Conservation (phyloP, 192 early-diverging fungal species). For the Backusella luteola region DNA sequence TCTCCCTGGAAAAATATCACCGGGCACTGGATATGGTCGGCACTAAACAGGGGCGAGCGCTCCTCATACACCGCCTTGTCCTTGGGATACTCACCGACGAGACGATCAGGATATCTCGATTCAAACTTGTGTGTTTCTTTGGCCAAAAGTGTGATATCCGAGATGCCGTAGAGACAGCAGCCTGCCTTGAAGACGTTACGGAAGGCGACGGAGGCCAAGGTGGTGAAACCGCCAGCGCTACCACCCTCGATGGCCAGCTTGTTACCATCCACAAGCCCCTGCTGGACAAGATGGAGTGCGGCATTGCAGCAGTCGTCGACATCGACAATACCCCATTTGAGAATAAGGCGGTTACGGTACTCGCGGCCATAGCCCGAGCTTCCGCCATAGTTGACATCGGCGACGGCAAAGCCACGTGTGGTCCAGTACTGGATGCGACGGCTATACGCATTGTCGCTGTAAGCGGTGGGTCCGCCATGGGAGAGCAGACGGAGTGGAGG, state of each 20-base stretch:
- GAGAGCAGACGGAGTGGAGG: conserved; percentile 69
- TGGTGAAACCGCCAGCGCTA: conserved; percentile 70
- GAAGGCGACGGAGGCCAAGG: conserved; percentile 64
- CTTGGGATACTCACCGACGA: conserved; percentile 63
- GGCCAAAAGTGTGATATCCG: conserved; percentile 61
- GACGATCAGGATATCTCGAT: conserved; percentile 52
- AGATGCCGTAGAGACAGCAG: conserved; percentile 69
- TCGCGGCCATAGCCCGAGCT: conserved; percentile 72
- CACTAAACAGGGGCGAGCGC: conserved; percentile 63
- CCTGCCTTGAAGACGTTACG: conserved; percentile 73
- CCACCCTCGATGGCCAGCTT: conserved; percentile 68
- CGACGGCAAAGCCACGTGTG: conserved; percentile 70
- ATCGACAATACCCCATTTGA: conserved; percentile 74
- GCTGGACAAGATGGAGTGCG: conserved; percentile 57
- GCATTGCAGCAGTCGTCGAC: conserved; percentile 75
- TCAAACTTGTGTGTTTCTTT: conserved; percentile 87
- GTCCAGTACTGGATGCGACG: conserved; percentile 71
- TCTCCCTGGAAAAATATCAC: conserved; percentile 73
- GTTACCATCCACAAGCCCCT: conserved; percentile 55
- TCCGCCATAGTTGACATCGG: conserved; percentile 80
- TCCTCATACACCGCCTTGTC: conserved; percentile 53
- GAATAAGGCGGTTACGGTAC: conserved; percentile 69
- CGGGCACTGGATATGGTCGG: conserved; percentile 59
- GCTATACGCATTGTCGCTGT: conserved; percentile 38
- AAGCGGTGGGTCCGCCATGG: conserved; percentile 72